Base-by-base conservation (phyloP, 345 rosid species). In the Syzygium grande region DNA sequence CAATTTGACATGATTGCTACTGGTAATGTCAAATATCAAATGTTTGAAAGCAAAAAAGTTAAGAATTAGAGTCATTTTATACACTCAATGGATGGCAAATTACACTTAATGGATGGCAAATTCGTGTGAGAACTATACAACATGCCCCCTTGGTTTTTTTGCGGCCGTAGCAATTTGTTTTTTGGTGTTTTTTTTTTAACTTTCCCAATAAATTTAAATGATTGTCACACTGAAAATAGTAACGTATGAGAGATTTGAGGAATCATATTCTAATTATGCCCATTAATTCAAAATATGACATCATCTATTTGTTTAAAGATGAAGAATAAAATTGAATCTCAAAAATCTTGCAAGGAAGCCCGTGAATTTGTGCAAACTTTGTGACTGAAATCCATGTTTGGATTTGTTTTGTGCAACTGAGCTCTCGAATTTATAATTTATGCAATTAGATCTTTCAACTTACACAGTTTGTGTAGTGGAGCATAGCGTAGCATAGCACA, bases 281-380 rank as follows among this genome's bases (percentile, higher is more conserved):
- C 25, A 1, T 34, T 68, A 17, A 68, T 68, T 68, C 5, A 0
- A 68, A 15, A 34, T 7, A 30, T 0, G 6, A 16, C 43, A 30
- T 65, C 8, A 65, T 15, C 23, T 14, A 68, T 16, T 30, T 68
- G 23, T 68, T 1, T 2, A 68, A 2, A 7, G 41, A 68, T 30
- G 10, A 30, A 9, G 79, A 68, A 68, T 30, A 68, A 30, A 68
- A 68, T 9, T 68, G 79, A 21, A 16, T 65, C 79, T 30, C 34
- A 65, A 30, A 68, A 30, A 68, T 43, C 79, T 3, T 34, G 0
- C 2, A 4, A 34, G 14, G 14, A 22, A 2, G 2, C 0, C 0
- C 23, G 1, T 16, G 79, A 68, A 29, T 0, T 29, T 65, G 21
- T 0, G 79, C 22, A 38, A 9, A 34, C 2, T 8, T 65, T 30